These are phyloP conservation scores for Boletus huronensis DNA, from an alignment of 768 basidiomycete species.

Conservation along the genomic window DNA sequence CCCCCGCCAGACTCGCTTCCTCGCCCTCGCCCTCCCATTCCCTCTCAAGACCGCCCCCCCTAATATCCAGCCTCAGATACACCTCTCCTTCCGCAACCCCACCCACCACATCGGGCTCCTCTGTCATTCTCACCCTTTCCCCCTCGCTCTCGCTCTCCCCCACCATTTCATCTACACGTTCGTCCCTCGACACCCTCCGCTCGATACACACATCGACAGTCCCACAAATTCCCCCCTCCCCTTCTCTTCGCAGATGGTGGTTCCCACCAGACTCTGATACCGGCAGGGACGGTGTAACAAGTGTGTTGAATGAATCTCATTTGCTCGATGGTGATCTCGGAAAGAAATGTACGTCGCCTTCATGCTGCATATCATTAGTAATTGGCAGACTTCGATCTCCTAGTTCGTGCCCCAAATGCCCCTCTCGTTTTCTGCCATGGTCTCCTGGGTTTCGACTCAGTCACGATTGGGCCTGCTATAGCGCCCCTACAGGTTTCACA, in stretches of 20 bases:
- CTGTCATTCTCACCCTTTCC: conserved; percentile 10
- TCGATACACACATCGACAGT: conserved; percentile 33
- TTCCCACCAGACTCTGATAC: conserved; percentile 39
- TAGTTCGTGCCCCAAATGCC: conserved; percentile 75
- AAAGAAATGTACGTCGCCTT: conserved; percentile 57
- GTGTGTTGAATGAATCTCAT: conserved; percentile 52
- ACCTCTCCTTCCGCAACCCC: conserved; percentile 63
- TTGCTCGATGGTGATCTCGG: conserved; percentile 34
- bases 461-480: conserved; percentile 73
- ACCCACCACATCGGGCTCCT: conserved; percentile 34
- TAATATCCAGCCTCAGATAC: conserved; percentile 52
- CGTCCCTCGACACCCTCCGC: conserved; percentile 61
- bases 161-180: conserved; percentile 32
- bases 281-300: conserved; percentile 42
- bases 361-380: background rate
- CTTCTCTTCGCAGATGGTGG: conserved; percentile 43
- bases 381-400: background rate
- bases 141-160: conserved; percentile 17
- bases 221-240: conserved; percentile 27
- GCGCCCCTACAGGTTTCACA: conserved; percentile 85
- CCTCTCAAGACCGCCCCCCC: conserved; percentile 46
- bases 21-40: conserved; percentile 32
- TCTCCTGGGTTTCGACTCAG: conserved; percentile 82
- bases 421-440: conserved; percentile 97
- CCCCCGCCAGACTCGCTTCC: conserved; percentile 40